These are phyloP conservation scores for Solanum peruvianum DNA, from an alignment of 257 asterid species.

Conservation along the genomic window DNA sequence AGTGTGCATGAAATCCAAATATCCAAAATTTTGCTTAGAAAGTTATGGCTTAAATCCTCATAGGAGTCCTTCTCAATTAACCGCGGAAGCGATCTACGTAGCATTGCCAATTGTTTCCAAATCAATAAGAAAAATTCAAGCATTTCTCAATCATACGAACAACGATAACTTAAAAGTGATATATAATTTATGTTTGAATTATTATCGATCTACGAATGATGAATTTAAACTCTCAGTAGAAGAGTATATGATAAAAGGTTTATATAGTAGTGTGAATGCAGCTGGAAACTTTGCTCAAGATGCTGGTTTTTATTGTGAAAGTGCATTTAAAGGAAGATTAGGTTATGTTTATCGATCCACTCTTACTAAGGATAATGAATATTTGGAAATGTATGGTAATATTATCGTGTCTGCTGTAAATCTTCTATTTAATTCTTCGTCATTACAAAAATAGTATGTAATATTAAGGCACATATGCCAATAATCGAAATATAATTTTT, in stretches of 20 bases:
- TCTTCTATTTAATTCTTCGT: neutral
- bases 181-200: neutral
- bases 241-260: neutral
- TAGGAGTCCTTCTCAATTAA: neutral
- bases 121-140: neutral
- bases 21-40: neutral
- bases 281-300: neutral
- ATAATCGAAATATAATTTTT: neutral
- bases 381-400: neutral
- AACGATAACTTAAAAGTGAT: neutral
- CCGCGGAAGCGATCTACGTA: neutral
- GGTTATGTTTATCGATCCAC: neutral
- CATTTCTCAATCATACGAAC: neutral
- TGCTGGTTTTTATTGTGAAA: neutral
- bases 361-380: neutral
- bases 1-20: neutral
- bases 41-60: neutral
- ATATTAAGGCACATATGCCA: neutral
- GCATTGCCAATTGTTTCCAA: neutral
- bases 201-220: neutral
- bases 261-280: neutral
- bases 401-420: neutral
- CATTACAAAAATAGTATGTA: neutral
- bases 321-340: neutral
- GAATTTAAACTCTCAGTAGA: neutral